Evolutionary conservation across 305 asterid genomes (phyloP), one percentile per base, ranked within the genome.

Genomic region (Plantago coronopus): DNA sequence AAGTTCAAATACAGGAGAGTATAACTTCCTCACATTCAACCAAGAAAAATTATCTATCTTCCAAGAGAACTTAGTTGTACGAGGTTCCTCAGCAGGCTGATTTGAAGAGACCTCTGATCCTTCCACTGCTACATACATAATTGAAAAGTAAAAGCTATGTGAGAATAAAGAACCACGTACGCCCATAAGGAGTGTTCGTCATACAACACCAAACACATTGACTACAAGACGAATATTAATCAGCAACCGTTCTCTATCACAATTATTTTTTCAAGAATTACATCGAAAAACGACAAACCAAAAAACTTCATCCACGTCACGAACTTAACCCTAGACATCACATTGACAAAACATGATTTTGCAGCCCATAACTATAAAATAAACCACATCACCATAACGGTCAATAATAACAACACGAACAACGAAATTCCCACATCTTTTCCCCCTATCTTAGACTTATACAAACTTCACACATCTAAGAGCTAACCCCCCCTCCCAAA

Each of bases 41-140:
- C 72, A 54, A 50, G 82, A 74, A 64, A 76, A 72, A 20, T 64
- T 72, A 21, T 80, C 77, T 51, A 80, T 76, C 67, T 37, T 75
- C 85, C 85, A 80, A 43, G 72, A 48, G 66, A 74, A 77, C 73
- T 72, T 77, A 56, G 77, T 59, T 9, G 71, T 67, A 44, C 66
- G 76, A 64, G 80, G 80, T 65, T 64, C 79, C 68, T 72, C 80
- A 8, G 58, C 63, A 37, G 74, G 61, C 59, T 74, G 85, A 53
- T 63, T 72, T 20, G 67, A 58, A 3, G 69, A 58, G 50, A 42
- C 70, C 23, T 71, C 74, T 56, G 70, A 61, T 29, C 71, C 76
- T 61, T 69, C 74, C 48, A 69, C 40, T 60, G 75, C 76, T 71
- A 60, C 56, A 48, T 48, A 71, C 61, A 58, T 34, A 15, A 46